A percentile compares a stretch with the other conserved stretches of the same genome.
phyloP scores from a whole-genome alignment of 202 grass and related monocot species.

The Brachypodium distachyon region DNA sequence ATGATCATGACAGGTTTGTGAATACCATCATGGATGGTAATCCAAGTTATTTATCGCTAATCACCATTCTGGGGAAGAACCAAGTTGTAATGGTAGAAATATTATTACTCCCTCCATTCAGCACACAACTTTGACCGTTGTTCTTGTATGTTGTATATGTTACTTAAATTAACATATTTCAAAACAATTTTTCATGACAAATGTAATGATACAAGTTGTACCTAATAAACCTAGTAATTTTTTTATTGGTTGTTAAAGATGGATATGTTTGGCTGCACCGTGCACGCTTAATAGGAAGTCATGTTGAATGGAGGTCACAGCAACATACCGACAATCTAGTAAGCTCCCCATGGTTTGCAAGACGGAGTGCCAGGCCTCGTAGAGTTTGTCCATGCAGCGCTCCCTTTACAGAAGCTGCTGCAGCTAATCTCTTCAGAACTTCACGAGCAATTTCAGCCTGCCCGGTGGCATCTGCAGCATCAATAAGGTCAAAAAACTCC shows the following conservation, averaged over 20 bases:
- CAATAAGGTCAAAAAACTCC: constrained; percentile 92
- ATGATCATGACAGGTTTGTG: background rate
- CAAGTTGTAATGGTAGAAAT: constrained; percentile 14
- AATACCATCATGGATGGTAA: background rate
- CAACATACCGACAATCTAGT: constrained; percentile 86
- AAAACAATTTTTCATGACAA: too few species aligned
- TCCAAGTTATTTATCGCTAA: too few species aligned
- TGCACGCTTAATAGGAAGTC: too few species aligned
- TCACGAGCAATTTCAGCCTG: constrained; percentile 90
- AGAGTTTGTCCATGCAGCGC: constrained; percentile 88
- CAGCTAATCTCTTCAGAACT: constrained; percentile 89
- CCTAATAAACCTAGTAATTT: too few species aligned
- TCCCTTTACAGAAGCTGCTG: constrained; percentile 93
- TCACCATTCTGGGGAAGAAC: background rate
- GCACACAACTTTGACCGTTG: too few species aligned
- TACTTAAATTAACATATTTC: too few species aligned
- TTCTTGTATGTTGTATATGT: too few species aligned
- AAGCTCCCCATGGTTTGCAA: constrained; percentile 98
- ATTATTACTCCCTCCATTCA: too few species aligned
- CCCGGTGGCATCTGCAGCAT: constrained; percentile 97
- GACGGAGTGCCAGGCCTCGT: constrained; percentile 81
- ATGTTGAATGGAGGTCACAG: too few species aligned
- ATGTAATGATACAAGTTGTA: too few species aligned
- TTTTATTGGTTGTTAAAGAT: too few species aligned
- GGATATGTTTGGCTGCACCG: too few species aligned